Base-by-base conservation (phyloP, 306 rosid genomes). In the Casuarina cunninghamiana region DNA sequence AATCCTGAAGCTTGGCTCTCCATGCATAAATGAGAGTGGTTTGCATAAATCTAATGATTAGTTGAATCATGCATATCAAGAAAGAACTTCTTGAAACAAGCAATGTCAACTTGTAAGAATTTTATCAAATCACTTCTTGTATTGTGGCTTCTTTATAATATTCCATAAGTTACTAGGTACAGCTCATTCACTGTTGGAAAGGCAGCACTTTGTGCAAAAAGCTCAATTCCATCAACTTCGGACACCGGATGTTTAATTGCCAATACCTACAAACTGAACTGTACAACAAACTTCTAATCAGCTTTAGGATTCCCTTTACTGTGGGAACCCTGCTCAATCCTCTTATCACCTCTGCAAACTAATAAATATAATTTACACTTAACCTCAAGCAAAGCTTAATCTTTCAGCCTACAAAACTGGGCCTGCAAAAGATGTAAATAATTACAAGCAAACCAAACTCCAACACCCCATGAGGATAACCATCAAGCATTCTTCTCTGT, bases 341-440 rank as follows among this genome's bases (percentile, higher is more conserved):
- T 58, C 76, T 55, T 74, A 62, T 72, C 45, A 63, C 68, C 83
- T 57, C 77, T 39, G 78, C 83, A 72, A 77, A 81, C 50, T 78
- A 49, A 81, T 67, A 26, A 74, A 85, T 80, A 81, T 83, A 91
- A 87, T 93, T 86, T 91, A 91, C 94, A 94, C 80, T 90, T 85
- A 71, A 82, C 77, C 78, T 83, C 82, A 80, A 86, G 81, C 82
- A 84, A 26, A 26, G 77, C 89, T 73, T 80, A 57, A 79, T 74
- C 77, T 65, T 82, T 82, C 82, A 86, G 80, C 68, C 94, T 87
- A 86, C 94, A 87, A 93, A 91, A 91, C 78, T 85, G 90, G 85
- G 85, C 83, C 84, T 79, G 81, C 74, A 82, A 82, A 75, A 79
- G 68, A 73, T 58, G 75, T 65, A 49, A 75, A 71, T 79, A 89